Percentiles rank a stretch among this genome's conserved stretches.
Evolutionary conservation across 805 yeast genomes (phyloP).

Genomic region (Wickerhamiella azyma): DNA sequence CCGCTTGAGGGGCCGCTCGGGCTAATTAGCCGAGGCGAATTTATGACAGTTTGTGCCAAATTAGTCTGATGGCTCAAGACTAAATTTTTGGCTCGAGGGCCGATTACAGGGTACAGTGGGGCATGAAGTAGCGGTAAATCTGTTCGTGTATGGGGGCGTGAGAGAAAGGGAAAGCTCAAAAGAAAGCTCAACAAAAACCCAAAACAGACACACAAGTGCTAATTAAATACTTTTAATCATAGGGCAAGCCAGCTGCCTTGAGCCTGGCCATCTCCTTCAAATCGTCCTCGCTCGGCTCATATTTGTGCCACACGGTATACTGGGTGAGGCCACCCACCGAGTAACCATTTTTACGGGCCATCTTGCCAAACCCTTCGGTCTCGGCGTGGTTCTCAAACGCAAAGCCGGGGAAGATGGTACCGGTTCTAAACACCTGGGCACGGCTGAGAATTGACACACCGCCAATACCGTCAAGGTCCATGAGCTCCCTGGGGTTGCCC

Average conservation of each 20-base stretch:
- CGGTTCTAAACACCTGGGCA: slow-evolving; percentile 73
- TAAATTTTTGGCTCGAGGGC: too few species aligned
- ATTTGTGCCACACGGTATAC: slow-evolving; percentile 93
- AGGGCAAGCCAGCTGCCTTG: slow-evolving; percentile 23
- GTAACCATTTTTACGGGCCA: slow-evolving; percentile 77
- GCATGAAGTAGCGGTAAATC: too few species aligned
- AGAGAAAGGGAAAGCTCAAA: too few species aligned
- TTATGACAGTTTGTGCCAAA: too few species aligned
- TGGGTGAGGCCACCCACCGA: slow-evolving; percentile 87
- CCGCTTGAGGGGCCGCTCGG: too few species aligned
- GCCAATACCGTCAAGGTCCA: slow-evolving; percentile 93
- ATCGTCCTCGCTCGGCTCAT: slow-evolving; percentile 92
- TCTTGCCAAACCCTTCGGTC: slow-evolving; percentile 92
- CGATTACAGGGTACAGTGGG: too few species aligned
- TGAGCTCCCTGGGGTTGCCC: slow-evolving; percentile 58
- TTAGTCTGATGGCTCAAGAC: too few species aligned
- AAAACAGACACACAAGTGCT: too few species aligned
- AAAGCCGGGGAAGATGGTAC: slow-evolving; percentile 93
- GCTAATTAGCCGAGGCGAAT: too few species aligned
- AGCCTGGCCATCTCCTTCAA: slow-evolving; percentile 46
- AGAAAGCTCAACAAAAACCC: too few species aligned
- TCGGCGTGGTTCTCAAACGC: slow-evolving; percentile 94
- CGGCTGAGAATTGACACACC: slow-evolving; percentile 88
- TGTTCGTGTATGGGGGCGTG: too few species aligned
- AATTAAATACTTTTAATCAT: slow-evolving; percentile 11